Evolutionary conservation across 768 basidiomycete genomes (phyloP), one percentile per base, ranked within the genome.

Genomic region (Ramaria rubella): DNA sequence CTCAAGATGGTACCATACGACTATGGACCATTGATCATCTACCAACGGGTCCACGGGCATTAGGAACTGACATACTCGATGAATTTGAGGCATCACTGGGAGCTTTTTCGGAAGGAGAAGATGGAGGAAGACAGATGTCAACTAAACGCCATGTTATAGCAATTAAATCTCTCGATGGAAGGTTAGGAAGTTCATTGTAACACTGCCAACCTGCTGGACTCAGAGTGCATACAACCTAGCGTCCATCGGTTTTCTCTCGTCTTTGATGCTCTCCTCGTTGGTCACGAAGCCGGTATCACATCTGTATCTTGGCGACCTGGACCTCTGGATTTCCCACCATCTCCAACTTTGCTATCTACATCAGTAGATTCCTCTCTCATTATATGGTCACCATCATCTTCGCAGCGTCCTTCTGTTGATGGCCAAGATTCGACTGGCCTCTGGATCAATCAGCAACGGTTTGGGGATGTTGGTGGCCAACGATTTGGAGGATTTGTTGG

Each of bases 361-460:
- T 95, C 96, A 1, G 87, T 90, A 1, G 96, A 99, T 69, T 95
- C 94, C 19, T 97, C 94, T 7, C 68, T 98, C 26, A 98, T 98
- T 58, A 70, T 98, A 52, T 99, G 96, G 96, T 85, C 88, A 2
- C 90, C 91, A 1, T 84, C 90, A 0, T 71, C 76, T 8, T 69
- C 80, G 12, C 60, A 71, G 14, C 72, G 57, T 60, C 66, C 48
- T 57, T 72, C 57, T 53, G 71, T 56, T 55, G 70, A 61, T 63
- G 67, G 75, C 31, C 72, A 67, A 6, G 46, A 58, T 4, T 67
- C 76, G 3, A 73, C 82, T 2, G 82, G 86, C 1, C 81, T 98
- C 27, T 99, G 96, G 96, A 84, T 93, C 44, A 93, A 89, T 59
- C 74, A 79, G 11, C 87, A 91, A 62, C 83, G 96, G 11, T 98